A percentile compares a stretch with the other conserved stretches of the same genome.
Evolutionary conservation across 2,329 filamentous ascomycete genomes (phyloP).

Genomic region (Coniochaeta sp.): DNA sequence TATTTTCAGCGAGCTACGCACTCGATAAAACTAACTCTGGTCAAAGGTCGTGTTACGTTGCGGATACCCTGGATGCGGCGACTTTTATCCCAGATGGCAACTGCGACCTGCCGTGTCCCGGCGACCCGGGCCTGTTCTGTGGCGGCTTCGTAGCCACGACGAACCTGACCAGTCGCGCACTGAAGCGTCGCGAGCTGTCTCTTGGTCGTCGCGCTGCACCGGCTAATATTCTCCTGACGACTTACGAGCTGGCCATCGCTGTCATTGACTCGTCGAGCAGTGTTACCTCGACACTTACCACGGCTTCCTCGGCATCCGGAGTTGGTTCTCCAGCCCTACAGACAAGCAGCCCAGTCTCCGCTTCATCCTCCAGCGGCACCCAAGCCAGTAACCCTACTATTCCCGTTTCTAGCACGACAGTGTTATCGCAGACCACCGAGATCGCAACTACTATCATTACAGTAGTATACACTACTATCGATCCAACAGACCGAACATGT

Average conservation of each 20-base stretch:
- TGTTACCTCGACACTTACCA: background rate
- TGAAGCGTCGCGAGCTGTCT: background rate
- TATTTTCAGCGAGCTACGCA: too few relatives aligned
- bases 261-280: background rate
- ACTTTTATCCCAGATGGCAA: background rate
- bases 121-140: background rate
- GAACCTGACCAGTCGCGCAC: background rate
- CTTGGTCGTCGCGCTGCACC: background rate
- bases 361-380: too few relatives aligned
- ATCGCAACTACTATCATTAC: background rate
- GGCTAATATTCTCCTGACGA: background rate
- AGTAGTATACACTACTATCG: background rate
- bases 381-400: too few relatives aligned
- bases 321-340: too few relatives aligned
- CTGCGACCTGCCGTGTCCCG: background rate
- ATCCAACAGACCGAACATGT: background rate
- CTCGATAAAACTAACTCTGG: background rate
- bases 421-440: background rate
- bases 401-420: background rate
- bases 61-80: background rate
- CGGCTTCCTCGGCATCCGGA: too few relatives aligned
- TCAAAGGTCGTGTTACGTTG: background rate
- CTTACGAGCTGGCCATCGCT: background rate
- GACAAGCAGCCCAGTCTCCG: too few relatives aligned
- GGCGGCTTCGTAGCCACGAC: background rate